Base-by-base conservation (phyloP, 495 filamentous ascomycete species). In the Delitschia confertaspora region DNA sequence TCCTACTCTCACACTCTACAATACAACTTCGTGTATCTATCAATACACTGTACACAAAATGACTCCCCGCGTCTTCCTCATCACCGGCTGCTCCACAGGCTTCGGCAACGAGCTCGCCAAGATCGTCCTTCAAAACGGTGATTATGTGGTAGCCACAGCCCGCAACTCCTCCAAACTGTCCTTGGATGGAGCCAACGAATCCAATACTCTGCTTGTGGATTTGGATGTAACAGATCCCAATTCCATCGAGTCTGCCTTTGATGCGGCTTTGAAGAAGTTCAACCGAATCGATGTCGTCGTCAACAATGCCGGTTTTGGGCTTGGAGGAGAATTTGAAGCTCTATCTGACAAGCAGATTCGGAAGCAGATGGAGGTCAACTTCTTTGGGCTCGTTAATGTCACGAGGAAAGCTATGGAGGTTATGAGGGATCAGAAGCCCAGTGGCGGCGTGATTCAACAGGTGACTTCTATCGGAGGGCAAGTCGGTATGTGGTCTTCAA, bases 391-490 rank as follows among this genome's bases (percentile, higher is more conserved):
- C 16, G 31, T 65, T 30, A 55, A 55, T 14, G 57, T 70, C 3
- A 72, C 66, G 6, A 52, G 59, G 18, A 64, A 64, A 42, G 68
- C 67, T 6, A 59, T 69, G 49, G 49, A 64, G 41, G 45, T 60
- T 4, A 67, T 69, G 67, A 53, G 67, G 7, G 58, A 61, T 30
- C 50, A 60, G 46, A 60, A 61, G 33, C n/a, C n/a, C n/a, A 56
- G 44, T 9, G 65, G 67, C 3, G 67, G 67, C 2, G 33, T 64
- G 27, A 69, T 70, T 31, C 64, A 68, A 53, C 65, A 69, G 51
- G 54, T 69, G n/a, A 66, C 65, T 1, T 62, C 57, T 6, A 64
- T 69, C 39, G 63, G 62, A 7, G 67, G 65, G 0, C 67, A 68
- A 52, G 22, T 52, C 0, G 61, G 55, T 47, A 17, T 42, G 51